Evolutionary conservation across 2,329 filamentous ascomycete genomes (phyloP), one percentile per base, ranked within the genome.

Genomic region (Stromatinia cepivora): DNA sequence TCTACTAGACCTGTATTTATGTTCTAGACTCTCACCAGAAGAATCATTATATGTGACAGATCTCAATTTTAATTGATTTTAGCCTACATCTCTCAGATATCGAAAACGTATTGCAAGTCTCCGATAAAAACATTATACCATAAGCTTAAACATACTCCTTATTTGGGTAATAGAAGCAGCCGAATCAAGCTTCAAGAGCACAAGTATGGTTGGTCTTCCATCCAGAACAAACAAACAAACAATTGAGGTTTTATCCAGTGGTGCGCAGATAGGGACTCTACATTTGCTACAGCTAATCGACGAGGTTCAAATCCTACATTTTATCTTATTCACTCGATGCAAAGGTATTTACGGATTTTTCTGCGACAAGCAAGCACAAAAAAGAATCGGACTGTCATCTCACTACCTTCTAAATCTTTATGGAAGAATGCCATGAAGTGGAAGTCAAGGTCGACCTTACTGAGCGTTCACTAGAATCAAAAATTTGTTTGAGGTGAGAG

Each of bases 401-500:
- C 17, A 13, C 17, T 31, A 22, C 9, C 17, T 57, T 3, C 6
- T 1, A 57, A 36, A 36, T 57, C 22, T 39, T 4, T 15, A 8
- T 39, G 2, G 1, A 15, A 3, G 11, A 8, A 56, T 36, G 2
- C 20, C 11, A 36, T 4, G 6, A n/a, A 2, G 11, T 31, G 20
- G 31, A 36, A 13, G 2, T 36, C 2, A 4, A 54, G 31, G 1
- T 4, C 11, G 54, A n/a, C 20, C 22, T 10, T 7, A 6, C 22
- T 3, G 20, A 20, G 22, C 1, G 36, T 4, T 42, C 10, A 0
- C 3, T 8, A 15, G n/a, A 46, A 15, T n/a, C 3, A 7, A 39
- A 8, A 1, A 0, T 1, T 4, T 1, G 11, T 42, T 8, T 22
- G 6, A n/a, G 10, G 17, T 6, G 4, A 22, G 17, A 22, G 20